Base-by-base conservation (phyloP, 441 rosid species). In the Dalechampia spathulata region DNA sequence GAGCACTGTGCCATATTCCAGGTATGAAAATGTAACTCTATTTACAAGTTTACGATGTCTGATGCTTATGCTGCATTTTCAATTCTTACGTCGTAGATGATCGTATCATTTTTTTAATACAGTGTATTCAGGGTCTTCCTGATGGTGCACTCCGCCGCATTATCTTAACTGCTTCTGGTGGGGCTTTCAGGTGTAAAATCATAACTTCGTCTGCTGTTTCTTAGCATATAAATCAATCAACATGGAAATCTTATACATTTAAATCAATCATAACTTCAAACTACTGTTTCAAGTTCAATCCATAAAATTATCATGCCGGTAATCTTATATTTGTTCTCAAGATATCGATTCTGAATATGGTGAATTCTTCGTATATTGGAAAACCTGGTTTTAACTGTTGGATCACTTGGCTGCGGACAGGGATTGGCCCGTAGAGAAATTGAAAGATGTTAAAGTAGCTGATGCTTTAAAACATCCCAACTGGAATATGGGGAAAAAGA, bases 1-100 rank as follows among this genome's bases (percentile, higher is more conserved):
- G 98, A 92, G 64, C 98, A 92, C 74, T 92, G 96, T 62, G 95
- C 98, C 40, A 83, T 92, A 71, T 92, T 92, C 69, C 96, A 92
- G 95, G 96, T 87, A 69, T 46, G 52, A 15, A 54, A 63, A 42
- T 22, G 28, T 42, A 43, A 40, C 0, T 43, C 6, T 55, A 12
- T 43, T 34, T 15, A 4, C 41, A 22, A 23, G 52, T 57, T 28
- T 10, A 25, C 13, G 30, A 20, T 59, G 25, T 52, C 65, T 26
- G 30, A 20, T 59, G 25, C 55, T 67, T 26, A 22, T 21, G 28
- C 15, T 49, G 27, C 17, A 37, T 20, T 55, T 50, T 22, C 22
- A 50, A 26, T 3, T 12, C 39, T 55, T 57, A 22, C 13, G 42
- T 16, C n/a, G 20, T 3, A 34, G 22, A 36, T 23, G 14, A 19